phyloP scores from a whole-genome alignment of 2,329 filamentous ascomycete species.

The Ascochyta clinopodiicola region DNA sequence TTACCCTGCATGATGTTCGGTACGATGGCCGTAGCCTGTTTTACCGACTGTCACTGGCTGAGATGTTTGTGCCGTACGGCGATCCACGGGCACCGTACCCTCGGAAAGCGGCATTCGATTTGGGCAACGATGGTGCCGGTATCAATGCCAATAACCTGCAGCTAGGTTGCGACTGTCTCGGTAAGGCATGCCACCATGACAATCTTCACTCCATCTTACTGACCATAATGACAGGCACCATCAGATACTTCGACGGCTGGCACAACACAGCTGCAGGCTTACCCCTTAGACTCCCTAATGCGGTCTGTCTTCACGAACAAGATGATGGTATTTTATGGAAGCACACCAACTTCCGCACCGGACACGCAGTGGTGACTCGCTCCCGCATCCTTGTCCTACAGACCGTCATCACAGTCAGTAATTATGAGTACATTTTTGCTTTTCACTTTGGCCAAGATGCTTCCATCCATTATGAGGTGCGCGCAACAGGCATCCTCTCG shows the following conservation, averaged over 20 bases:
- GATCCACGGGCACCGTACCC: conserved; percentile 51
- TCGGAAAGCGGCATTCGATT: conserved; percentile 54
- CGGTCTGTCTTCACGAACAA: conserved; percentile 68
- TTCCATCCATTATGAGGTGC: conserved; percentile 51
- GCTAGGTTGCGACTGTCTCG: conserved; percentile 55
- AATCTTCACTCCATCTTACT: not conserved
- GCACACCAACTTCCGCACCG: conserved; percentile 37
- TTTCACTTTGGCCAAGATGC: conserved; percentile 53
- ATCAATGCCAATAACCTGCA: conserved; percentile 53
- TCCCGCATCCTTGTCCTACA: conserved; percentile 34
- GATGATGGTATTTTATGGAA: conserved; percentile 40
- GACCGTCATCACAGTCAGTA: conserved; percentile 35
- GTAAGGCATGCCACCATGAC: conserved; percentile 14
- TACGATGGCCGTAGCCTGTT: conserved; percentile 51
- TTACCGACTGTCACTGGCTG: conserved; percentile 51
- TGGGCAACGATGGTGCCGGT: conserved; percentile 53
- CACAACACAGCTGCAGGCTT: conserved; percentile 45
- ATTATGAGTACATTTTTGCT: conserved; percentile 47
- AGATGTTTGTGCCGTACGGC: conserved; percentile 57
- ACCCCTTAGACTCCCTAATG: conserved; percentile 50
- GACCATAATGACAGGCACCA: conserved; percentile 23
- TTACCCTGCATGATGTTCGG: conserved; percentile 51
- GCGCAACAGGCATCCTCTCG: conserved; percentile 54
- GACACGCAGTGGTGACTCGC: conserved; percentile 28
- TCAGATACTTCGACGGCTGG: conserved; percentile 54